phyloP scores from a whole-genome alignment of 306 rosid species.

The Clitoria ternatea region DNA sequence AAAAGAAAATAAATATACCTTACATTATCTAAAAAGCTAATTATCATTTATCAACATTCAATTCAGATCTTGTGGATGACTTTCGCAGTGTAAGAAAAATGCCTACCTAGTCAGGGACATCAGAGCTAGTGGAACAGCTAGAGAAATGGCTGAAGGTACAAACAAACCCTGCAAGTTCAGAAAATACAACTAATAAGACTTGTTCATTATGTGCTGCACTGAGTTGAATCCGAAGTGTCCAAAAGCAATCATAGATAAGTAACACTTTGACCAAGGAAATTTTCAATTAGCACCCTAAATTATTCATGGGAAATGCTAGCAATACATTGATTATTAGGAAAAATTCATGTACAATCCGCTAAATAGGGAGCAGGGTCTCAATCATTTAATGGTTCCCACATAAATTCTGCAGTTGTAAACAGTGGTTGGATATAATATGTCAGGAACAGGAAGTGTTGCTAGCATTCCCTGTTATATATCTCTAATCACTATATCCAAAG shows the following conservation, averaged over 20 bases:
- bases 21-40: constrained; percentile 10
- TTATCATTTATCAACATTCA: constrained; percentile 11
- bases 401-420: background rate
- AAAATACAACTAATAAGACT: constrained; percentile 15
- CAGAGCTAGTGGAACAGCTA: constrained; percentile 80
- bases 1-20: constrained; percentile 17
- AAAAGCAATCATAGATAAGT: background rate
- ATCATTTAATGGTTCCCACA: background rate
- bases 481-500: background rate
- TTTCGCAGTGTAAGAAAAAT: constrained; percentile 22
- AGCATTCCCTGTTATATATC: background rate
- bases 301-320: background rate
- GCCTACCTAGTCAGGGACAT: constrained; percentile 73
- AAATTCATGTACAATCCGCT: background rate
- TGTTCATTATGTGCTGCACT: background rate
- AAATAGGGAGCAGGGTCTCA: background rate
- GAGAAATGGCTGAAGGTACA: constrained; percentile 71
- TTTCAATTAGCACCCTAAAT: background rate
- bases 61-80: constrained; percentile 7
- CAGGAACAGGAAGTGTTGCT: background rate
- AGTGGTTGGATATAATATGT: background rate
- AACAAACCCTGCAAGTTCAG: constrained; percentile 53
- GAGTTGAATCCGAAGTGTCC: background rate
- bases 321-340: background rate
- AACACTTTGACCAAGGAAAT: constrained; percentile 4